Conservation (phyloP, 202 grass and related monocot genomes). For the Schoenoplectus triqueter region DNA sequence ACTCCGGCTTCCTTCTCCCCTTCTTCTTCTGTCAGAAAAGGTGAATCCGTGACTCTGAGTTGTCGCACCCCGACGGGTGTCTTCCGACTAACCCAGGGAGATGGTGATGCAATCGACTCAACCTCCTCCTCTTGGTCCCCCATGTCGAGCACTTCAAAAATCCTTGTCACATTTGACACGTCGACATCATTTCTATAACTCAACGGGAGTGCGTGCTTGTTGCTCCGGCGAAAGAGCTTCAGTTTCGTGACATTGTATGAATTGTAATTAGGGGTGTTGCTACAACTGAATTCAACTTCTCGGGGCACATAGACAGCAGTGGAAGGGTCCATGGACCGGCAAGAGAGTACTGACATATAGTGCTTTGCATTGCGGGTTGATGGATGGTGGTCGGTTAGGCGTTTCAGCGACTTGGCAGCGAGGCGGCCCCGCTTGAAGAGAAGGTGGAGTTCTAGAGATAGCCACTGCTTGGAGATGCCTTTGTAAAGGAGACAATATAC, state of each 20-base stretch:
- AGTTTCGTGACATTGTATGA: conserved; percentile 33
- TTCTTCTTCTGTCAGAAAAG: conserved; percentile 48
- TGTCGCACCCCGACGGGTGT: conserved; percentile 36
- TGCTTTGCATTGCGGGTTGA: conserved; percentile 17
- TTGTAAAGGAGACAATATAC: conserved; percentile 57
- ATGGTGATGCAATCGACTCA: conserved; percentile 14
- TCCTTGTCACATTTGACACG: conserved; percentile 43
- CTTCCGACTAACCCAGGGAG: conserved; percentile 10
- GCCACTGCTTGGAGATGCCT: conserved; percentile 56
- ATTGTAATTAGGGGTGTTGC: conserved; percentile 56
- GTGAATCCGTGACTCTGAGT: conserved; percentile 75
- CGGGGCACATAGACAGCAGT: conserved; percentile 61
- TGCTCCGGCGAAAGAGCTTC: conserved; percentile 29
- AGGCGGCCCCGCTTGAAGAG: conserved; percentile 42
- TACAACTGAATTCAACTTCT: conserved; percentile 90
- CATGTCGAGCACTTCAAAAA: conserved; percentile 64
- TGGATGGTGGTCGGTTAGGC: conserved; percentile 38
- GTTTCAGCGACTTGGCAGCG: conserved; percentile 47
- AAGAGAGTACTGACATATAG: conserved; percentile 54
- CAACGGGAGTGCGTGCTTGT: neutral
- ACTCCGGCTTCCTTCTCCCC: conserved; percentile 40
- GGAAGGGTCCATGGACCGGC: conserved; percentile 63
- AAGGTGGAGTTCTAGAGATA: conserved; percentile 43
- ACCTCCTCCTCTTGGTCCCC: neutral
- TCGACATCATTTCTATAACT: conserved; percentile 27